phyloP scores from a whole-genome alignment of 176 grass and related monocot genomes.

The Aegilops speltoides region DNA sequence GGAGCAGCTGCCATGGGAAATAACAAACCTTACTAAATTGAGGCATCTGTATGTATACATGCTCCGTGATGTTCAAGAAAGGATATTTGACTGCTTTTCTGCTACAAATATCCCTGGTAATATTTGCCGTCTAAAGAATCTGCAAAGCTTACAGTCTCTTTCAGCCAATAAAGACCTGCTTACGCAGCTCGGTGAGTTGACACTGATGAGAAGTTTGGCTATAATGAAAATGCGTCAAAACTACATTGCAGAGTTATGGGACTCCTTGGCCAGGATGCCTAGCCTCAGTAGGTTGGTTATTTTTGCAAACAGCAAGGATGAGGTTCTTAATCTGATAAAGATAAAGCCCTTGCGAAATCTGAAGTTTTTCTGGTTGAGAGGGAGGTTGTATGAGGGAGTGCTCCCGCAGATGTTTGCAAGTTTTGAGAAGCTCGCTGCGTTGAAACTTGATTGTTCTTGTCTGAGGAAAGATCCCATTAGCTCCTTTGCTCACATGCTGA shows the following conservation, averaged over 20 bases:
- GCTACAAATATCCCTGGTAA: conserved; percentile 17
- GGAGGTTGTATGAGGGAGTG: conserved; percentile 29
- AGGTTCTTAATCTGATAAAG: conserved; percentile 26
- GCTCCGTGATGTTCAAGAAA: conserved; percentile 8
- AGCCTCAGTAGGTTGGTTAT: conserved; percentile 26
- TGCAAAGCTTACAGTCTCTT: conserved; percentile 29
- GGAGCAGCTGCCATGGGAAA: conserved; percentile 33
- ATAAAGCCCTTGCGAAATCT: conserved; percentile 27
- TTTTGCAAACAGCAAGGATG: background rate
- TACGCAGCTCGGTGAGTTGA: conserved; percentile 31
- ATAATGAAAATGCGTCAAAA: conserved; percentile 21
- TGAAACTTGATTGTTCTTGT: conserved; percentile 38
- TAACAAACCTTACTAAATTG: conserved; percentile 40
- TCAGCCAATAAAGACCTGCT: conserved; percentile 34
- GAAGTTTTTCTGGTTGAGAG: conserved; percentile 2
- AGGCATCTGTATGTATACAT: conserved; percentile 22
- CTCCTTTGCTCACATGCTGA: conserved; percentile 39
- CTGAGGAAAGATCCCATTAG: conserved; percentile 51
- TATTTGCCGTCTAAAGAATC: conserved; percentile 20
- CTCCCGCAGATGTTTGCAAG: conserved; percentile 17
- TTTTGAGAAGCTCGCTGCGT: conserved; percentile 18
- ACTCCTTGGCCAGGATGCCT: conserved; percentile 39
- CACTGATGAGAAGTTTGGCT: conserved; percentile 30
- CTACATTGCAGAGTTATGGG: conserved; percentile 28
- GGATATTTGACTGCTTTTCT: conserved; percentile 14